Evolutionary conservation across 805 yeast species (phyloP).

Genomic region (Pichia nakasei): DNA sequence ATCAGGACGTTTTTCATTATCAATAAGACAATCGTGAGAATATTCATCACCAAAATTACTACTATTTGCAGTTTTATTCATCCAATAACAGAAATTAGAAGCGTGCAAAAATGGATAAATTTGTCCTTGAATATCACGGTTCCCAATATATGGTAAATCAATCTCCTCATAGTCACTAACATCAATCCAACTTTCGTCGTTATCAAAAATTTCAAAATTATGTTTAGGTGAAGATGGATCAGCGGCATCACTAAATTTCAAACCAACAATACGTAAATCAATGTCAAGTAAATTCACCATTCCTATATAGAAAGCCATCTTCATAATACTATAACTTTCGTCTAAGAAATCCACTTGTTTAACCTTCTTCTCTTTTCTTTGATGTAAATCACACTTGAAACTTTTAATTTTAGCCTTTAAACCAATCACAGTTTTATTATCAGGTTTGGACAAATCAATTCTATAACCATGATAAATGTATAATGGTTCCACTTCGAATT

Average conservation of each 20-base stretch:
- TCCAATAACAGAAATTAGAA: slow-evolving; percentile 64
- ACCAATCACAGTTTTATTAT: slow-evolving; percentile 46
- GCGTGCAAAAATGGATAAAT: slow-evolving; percentile 60
- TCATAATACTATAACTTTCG: slow-evolving; percentile 39
- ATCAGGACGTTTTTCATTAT: slow-evolving; percentile 23
- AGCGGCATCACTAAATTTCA: slow-evolving; percentile 26
- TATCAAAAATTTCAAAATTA: slow-evolving; percentile 35
- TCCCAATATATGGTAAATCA: slow-evolving; percentile 31
- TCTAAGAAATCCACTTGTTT: slow-evolving; percentile 42
- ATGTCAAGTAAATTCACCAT: slow-evolving; percentile 44
- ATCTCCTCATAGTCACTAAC: slow-evolving; percentile 53
- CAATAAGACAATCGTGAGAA: slow-evolving; percentile 60
- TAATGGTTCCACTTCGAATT: slow-evolving; percentile 61
- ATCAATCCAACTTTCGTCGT: slow-evolving; percentile 56
- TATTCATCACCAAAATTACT: slow-evolving; percentile 39
- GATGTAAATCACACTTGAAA: slow-evolving; percentile 56
- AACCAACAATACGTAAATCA: slow-evolving; percentile 52
- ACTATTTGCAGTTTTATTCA: slow-evolving; percentile 31
- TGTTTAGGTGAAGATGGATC: slow-evolving; percentile 4
- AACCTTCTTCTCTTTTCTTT: slow-evolving; percentile 39
- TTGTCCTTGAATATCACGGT: slow-evolving; percentile 31
- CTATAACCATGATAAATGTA: slow-evolving; percentile 64
- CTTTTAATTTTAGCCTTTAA: slow-evolving; percentile 49
- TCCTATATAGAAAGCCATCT: slow-evolving; percentile 56
- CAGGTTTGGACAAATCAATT: slow-evolving; percentile 35